Evolutionary conservation across 2,329 filamentous ascomycete species (phyloP), one percentile per base, ranked within the genome.

Genomic region (Xylaria sp.): DNA sequence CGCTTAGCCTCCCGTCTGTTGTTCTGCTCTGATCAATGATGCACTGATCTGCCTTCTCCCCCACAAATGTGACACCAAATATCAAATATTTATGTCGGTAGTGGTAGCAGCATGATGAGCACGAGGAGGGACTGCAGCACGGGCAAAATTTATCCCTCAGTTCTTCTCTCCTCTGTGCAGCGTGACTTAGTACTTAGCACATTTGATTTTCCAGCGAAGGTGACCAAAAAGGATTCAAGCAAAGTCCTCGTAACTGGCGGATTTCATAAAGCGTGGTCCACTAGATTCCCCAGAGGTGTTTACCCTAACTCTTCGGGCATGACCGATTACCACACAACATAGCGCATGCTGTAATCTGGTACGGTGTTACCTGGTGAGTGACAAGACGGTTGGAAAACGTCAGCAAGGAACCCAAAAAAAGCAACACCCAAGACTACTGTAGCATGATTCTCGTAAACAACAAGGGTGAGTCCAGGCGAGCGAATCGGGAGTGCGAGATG

Each of bases 321-420:
- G n/a, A n/a, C n/a, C n/a, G n/a, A n/a, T n/a, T n/a, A n/a, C n/a
- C n/a, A n/a, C n/a, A n/a, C n/a, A n/a, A n/a, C n/a, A n/a, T n/a
- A n/a, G n/a, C n/a, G 21, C 23, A 49, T 43, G 27, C 17, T 15
- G 15, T 41, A 47, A n/a, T 43, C 43, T 37, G 31, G 49, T 25
- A 38, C 31, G 23, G 40, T 47, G 46, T 51, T 51, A 33, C 46
- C 46, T 47, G 47, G 35, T 55, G 52, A 51, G 29, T 19, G 25
- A 11, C 4, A 38, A 55, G 54, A 33, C 52, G 55, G 27, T 54
- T 2, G 23, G 33, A 35, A 19, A 54, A 21, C 31, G 54, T 64
- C 62, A 65, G 55, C 52, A 49, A 37, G 37, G 41, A 48, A 44
- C 19, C 63, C 52, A 62, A 60, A 57, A 65, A 62, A 65, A 62